phyloP scores from a whole-genome alignment of 2,329 filamentous ascomycete genomes.

The Venturia carpophila region DNA sequence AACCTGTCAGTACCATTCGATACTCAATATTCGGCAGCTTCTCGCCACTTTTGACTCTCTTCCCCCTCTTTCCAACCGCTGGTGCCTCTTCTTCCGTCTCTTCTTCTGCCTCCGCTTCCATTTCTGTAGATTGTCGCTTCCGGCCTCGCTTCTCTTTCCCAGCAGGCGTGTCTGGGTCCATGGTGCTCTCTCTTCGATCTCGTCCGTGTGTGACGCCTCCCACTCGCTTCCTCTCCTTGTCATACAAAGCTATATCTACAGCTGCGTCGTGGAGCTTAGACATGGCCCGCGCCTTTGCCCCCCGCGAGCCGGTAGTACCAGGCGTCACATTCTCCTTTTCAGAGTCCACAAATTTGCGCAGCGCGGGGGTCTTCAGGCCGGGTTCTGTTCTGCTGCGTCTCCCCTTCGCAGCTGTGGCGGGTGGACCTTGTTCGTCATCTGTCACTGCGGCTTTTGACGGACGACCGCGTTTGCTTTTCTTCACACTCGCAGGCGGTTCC shows the following conservation, averaged over 20 bases:
- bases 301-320: slow-evolving; percentile 40
- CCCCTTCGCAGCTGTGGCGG: slow-evolving; percentile 9
- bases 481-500: slow-evolving; percentile 5
- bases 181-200: slow-evolving; percentile 38
- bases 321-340: slow-evolving; percentile 84
- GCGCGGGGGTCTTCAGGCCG: slow-evolving; percentile 9
- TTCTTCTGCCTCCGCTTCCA: slow-evolving; percentile 30
- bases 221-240: slow-evolving; percentile 84
- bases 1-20: slow-evolving; percentile 75
- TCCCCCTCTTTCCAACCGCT: slow-evolving; percentile 56
- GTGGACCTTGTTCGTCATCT: background rate
- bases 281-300: slow-evolving; percentile 66
- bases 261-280: slow-evolving; percentile 68
- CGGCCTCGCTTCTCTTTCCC: slow-evolving; percentile 24
- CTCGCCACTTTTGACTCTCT: slow-evolving; percentile 36
- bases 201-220: slow-evolving; percentile 57
- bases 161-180: slow-evolving; percentile 21
- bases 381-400: slow-evolving; percentile 5
- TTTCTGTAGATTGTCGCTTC: slow-evolving; percentile 40
- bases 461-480: slow-evolving; percentile 13
- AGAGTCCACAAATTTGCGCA: slow-evolving; percentile 7
- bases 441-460: background rate
- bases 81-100: slow-evolving; percentile 38
- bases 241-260: slow-evolving; percentile 78
- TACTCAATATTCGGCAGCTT: slow-evolving; percentile 57